Evolutionary conservation across 306 rosid genomes (phyloP).

Genomic region (Pueraria montana): DNA sequence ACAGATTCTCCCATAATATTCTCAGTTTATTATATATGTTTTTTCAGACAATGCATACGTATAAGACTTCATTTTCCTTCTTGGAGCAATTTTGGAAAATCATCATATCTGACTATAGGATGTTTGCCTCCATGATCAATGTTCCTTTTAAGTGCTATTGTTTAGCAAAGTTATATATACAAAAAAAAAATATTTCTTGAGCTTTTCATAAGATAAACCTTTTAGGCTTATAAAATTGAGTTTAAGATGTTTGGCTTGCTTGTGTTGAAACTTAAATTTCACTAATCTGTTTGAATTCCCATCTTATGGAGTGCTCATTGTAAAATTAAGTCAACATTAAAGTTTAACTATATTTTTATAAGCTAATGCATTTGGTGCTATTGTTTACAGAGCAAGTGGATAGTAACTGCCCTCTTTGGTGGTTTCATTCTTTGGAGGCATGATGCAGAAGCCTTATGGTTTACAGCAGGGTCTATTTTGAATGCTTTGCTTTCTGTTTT

Average conservation of each 20-base stretch:
- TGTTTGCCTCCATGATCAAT: conserved; percentile 8
- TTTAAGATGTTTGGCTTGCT: conserved; percentile 14
- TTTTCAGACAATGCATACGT: background rate
- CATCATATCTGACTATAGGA: background rate
- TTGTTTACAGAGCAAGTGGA: conserved; percentile 89
- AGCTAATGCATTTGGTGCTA: conserved; percentile 42
- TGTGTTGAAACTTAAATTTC: conserved; percentile 17
- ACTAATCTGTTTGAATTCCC: background rate
- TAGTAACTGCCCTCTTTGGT: conserved; percentile 65
- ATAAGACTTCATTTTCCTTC: background rate
- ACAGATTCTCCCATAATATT: background rate
- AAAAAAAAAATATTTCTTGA: background rate
- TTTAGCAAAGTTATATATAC: background rate
- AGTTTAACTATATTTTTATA: conserved; percentile 1
- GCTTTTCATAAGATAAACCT: conserved; percentile 6
- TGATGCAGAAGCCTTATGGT: conserved; percentile 87
- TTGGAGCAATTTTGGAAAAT: conserved; percentile 27
- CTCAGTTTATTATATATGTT: conserved; percentile 7
- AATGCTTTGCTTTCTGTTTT: conserved; percentile 63
- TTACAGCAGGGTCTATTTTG: conserved; percentile 72
- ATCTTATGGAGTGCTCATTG: background rate
- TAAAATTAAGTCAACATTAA: conserved; percentile 29
- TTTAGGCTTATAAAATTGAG: background rate
- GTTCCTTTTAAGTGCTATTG: background rate
- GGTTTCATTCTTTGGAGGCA: conserved; percentile 78